Conservation (phyloP, 345 rosid genomes). For the Pelargonium nanum region DNA sequence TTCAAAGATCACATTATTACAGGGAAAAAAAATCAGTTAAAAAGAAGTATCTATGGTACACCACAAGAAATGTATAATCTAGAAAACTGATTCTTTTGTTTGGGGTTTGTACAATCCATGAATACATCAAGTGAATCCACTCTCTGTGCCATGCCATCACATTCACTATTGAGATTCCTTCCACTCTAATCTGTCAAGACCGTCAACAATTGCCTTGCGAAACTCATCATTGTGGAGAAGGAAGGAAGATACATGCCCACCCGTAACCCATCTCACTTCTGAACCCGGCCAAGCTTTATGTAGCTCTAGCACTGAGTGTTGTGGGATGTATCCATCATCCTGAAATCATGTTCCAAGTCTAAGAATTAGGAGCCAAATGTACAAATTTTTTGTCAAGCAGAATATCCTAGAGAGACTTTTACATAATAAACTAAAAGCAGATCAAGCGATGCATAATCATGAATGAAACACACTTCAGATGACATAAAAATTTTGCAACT, state of each 20-base stretch:
- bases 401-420: neutral
- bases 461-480: neutral
- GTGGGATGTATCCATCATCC: slow-evolving; percentile 99
- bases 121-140: no score
- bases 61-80: neutral
- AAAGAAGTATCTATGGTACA: no score
- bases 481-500: neutral
- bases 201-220: slow-evolving; percentile 77
- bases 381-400: neutral
- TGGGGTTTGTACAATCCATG: no score
- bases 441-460: no score
- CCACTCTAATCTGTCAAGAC: slow-evolving; percentile 69
- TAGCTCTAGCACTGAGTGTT: slow-evolving; percentile 87
- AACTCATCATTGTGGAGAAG: slow-evolving; percentile 71
- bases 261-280: slow-evolving; percentile 98
- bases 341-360: slow-evolving; percentile 14
- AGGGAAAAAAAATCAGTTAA: no score
- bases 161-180: slow-evolving; percentile 54
- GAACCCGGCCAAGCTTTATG: slow-evolving; percentile 99
- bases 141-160: neutral
- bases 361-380: slow-evolving; percentile 2
- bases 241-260: slow-evolving; percentile 91
- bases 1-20: no score
- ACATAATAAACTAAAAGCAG: no score
- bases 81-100: neutral